Conservation (phyloP, 441 rosid species). For the Erodium texanum region DNA sequence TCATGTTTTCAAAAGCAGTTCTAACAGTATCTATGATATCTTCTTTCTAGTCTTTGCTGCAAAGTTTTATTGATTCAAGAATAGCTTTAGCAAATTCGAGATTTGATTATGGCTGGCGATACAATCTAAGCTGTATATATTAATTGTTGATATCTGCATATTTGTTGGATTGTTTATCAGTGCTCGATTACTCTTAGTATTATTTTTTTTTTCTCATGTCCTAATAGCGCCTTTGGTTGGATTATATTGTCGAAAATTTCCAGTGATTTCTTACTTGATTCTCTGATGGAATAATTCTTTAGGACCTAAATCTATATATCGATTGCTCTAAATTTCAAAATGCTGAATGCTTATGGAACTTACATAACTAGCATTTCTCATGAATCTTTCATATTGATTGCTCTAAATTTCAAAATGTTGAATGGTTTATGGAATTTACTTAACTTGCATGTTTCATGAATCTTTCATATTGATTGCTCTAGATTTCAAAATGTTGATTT, state of each 20-base stretch:
- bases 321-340: neutral
- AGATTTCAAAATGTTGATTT: neutral
- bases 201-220: neutral
- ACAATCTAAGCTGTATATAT: neutral
- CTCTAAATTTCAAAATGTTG: neutral
- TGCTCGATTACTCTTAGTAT: neutral
- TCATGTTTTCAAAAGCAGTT: no score
- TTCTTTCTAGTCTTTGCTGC: neutral
- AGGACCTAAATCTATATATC: no score
- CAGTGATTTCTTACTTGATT: neutral
- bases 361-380: no score
- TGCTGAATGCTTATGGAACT: no score
- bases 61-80: neutral
- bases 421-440: neutral
- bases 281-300: neutral
- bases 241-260: neutral
- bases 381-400: neutral
- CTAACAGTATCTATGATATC: no score
- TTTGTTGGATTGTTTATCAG: conserved; percentile 15
- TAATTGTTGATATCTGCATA: neutral
- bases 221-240: neutral
- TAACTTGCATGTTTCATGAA: neutral
- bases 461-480: conserved; percentile 1
- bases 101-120: neutral
- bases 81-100: neutral